A percentile compares a stretch with the other conserved stretches of the same genome.
phyloP scores from a whole-genome alignment of 176 grass and related monocot genomes.

The Poa pratensis region DNA sequence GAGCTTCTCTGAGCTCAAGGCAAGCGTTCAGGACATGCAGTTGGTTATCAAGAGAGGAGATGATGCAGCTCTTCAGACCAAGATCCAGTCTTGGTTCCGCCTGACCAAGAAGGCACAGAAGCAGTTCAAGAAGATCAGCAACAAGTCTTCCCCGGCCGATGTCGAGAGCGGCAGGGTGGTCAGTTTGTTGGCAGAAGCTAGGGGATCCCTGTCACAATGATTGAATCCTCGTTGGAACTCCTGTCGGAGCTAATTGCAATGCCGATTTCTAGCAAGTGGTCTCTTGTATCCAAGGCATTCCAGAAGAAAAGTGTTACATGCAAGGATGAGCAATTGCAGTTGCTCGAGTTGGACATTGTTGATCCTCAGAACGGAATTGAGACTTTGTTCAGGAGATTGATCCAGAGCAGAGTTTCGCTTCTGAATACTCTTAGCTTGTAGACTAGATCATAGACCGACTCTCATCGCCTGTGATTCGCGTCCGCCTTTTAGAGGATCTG shows the following conservation, averaged over 20 bases:
- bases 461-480: neutral
- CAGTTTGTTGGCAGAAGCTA: constrained; percentile 38
- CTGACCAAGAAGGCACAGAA: constrained; percentile 41
- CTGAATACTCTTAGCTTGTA: constrained; percentile 33
- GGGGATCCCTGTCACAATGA: constrained; percentile 34
- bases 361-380: constrained; percentile 47
- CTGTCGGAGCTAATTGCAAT: constrained; percentile 25
- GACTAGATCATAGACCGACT: neutral
- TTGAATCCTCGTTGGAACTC: constrained; percentile 26
- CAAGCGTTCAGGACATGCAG: constrained; percentile 7
- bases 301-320: constrained; percentile 44
- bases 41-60: constrained; percentile 35
- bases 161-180: constrained; percentile 6
- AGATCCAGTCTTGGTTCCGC: constrained; percentile 26
- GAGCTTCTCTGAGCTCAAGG: constrained; percentile 35
- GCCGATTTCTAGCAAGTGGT: constrained; percentile 46
- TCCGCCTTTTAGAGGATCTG: neutral
- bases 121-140: constrained; percentile 45
- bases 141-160: constrained; percentile 2
- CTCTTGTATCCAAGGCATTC: constrained; percentile 50
- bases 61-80: neutral
- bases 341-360: constrained; percentile 37
- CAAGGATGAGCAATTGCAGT: constrained; percentile 39
- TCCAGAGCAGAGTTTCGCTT: constrained; percentile 45
- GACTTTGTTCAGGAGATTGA: constrained; percentile 43